These are phyloP conservation scores for Fragaria iinumae DNA, from an alignment of 306 rosid genomes.

Conservation along the genomic window DNA sequence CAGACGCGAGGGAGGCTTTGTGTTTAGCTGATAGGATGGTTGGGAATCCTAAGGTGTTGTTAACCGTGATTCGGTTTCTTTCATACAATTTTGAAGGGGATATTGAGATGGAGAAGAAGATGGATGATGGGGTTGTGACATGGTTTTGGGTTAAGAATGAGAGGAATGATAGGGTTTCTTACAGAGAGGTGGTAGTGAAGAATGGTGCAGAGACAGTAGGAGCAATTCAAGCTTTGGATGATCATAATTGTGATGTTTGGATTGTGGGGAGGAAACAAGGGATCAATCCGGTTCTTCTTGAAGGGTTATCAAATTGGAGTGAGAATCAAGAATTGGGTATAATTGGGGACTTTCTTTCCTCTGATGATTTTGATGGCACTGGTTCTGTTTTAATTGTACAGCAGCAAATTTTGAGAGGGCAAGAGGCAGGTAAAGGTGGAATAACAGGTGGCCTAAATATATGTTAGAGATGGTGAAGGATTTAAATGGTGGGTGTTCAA, in stretches of 20 bases:
- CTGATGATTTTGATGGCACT: conserved; percentile 56
- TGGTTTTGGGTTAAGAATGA: conserved; percentile 94
- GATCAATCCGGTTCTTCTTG: conserved; percentile 56
- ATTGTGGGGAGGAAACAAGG: conserved; percentile 77
- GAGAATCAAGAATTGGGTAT: conserved; percentile 61
- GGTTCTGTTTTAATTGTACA: conserved; percentile 72
- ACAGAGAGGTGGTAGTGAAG: conserved; percentile 61
- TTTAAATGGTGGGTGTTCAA: neutral
- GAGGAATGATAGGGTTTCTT: conserved; percentile 44
- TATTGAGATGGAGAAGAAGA: conserved; percentile 66
- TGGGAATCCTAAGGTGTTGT: conserved; percentile 18
- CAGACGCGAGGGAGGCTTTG: conserved; percentile 80
- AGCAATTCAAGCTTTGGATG: conserved; percentile 48
- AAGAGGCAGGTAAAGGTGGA: neutral
- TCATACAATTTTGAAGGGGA: conserved; percentile 45
- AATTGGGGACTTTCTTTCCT: conserved; percentile 67
- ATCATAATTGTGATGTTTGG: conserved; percentile 52
- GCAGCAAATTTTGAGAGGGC: conserved; percentile 63
- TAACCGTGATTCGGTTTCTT: conserved; percentile 61
- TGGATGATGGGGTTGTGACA: conserved; percentile 78
- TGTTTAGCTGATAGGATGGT: conserved; percentile 63
- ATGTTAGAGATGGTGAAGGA: neutral
- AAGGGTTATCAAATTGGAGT: conserved; percentile 62
- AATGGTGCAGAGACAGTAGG: conserved; percentile 64
- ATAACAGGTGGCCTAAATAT: neutral